These are phyloP conservation scores for Leccinum disarticulatum DNA, from an alignment of 768 basidiomycete genomes.

Conservation along the genomic window DNA sequence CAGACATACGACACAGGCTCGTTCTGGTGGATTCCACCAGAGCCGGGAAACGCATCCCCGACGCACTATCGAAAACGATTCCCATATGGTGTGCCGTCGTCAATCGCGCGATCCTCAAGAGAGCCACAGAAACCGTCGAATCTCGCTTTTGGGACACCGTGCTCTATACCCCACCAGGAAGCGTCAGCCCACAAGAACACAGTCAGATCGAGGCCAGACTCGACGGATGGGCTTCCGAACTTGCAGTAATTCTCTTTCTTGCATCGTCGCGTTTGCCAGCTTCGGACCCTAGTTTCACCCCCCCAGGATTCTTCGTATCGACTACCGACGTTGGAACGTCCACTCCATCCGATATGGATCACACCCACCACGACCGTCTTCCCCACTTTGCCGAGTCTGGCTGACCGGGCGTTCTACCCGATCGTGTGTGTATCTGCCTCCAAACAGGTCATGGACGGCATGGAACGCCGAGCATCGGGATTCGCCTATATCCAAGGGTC, in stretches of 20 bases:
- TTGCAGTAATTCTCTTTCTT: constrained; percentile 48
- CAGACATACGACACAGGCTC: constrained; percentile 44
- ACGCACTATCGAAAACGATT: constrained; percentile 89
- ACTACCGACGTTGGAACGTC: constrained; percentile 56
- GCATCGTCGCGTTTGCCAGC: background rate
- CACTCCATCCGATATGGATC: constrained; percentile 87
- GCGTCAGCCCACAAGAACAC: constrained; percentile 76
- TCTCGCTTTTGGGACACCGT: constrained; percentile 49
- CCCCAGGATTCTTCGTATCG: constrained; percentile 67
- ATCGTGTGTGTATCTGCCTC: constrained; percentile 88
- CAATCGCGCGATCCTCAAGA: constrained; percentile 56
- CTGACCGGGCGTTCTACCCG: constrained; percentile 50
- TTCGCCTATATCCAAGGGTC: constrained; percentile 92
- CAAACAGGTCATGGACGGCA: constrained; percentile 57
- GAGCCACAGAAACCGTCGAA: background rate
- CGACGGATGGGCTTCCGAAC: constrained; percentile 64
- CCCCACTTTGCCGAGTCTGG: constrained; percentile 36
- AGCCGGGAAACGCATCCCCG: constrained; percentile 90
- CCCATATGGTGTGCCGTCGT: constrained; percentile 94
- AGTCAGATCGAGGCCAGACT: constrained; percentile 68
- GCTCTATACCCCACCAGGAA: constrained; percentile 70
- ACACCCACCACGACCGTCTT: constrained; percentile 65
- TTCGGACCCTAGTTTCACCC: background rate
- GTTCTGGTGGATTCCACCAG: constrained; percentile 92
- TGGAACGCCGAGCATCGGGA: constrained; percentile 62